Evolutionary conservation across 805 yeast species (phyloP).

Genomic region (Candida alai): DNA sequence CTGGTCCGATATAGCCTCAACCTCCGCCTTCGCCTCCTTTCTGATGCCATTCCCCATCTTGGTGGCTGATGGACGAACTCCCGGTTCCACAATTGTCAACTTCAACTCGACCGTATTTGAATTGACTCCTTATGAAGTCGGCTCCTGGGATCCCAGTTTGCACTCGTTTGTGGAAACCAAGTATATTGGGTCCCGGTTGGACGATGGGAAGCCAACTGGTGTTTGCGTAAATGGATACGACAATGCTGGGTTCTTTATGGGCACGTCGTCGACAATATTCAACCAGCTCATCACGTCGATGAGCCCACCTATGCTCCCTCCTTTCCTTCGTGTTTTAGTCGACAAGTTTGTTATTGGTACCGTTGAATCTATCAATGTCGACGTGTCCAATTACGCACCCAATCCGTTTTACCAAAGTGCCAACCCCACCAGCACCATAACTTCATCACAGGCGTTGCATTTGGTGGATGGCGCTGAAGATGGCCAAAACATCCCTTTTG

Average conservation of each 20-base stretch:
- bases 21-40: conserved; percentile 22
- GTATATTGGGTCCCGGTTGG: conserved; percentile 65
- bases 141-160: conserved; percentile 83
- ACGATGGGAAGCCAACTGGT: conserved; percentile 52
- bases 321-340: conserved; percentile 1
- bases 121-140: conserved; percentile 47
- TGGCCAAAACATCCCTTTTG: conserved; percentile 33
- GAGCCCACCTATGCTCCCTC: conserved; percentile 31
- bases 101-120: conserved; percentile 38
- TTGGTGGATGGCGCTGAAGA: conserved; percentile 43
- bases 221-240: conserved; percentile 68
- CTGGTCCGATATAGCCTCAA: conserved; percentile 28
- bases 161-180: conserved; percentile 60
- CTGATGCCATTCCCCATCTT: conserved; percentile 40
- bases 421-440: conserved; percentile 24
- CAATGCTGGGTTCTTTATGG: conserved; percentile 77
- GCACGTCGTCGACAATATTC: conserved; percentile 79
- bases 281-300: conserved; percentile 60
- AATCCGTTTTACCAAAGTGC: conserved; percentile 54
- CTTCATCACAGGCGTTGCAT: conserved; percentile 22
- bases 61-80: conserved; percentile 37
- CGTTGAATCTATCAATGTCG: conserved; percentile 30
- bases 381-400: conserved; percentile 60
- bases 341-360: conserved; percentile 19
- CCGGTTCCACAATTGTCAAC: conserved; percentile 25